A percentile compares a stretch with the other conserved stretches of the same genome.
Conservation (phyloP, 805 yeast genomes). For the Sugiyamaella smithiae region DNA sequence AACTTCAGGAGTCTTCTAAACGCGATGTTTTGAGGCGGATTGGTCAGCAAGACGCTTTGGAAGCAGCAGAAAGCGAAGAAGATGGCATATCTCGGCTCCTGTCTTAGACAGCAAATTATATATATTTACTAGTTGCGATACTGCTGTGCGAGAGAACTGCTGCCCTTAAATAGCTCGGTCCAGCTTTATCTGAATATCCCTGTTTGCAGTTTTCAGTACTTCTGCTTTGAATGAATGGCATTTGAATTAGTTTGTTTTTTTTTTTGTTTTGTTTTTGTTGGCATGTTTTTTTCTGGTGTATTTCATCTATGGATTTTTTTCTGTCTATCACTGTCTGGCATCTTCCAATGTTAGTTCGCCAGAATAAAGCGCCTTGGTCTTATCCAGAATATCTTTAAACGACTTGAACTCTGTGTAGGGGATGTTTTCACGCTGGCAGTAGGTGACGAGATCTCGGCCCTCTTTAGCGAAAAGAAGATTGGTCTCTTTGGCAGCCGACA, state of each 20-base stretch:
- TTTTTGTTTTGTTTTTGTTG: background rate
- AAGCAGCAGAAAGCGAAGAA: constrained; percentile 65
- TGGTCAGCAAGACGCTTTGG: constrained; percentile 82
- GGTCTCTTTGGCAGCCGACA: constrained; percentile 93
- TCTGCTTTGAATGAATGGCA: no score
- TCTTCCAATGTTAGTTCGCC: constrained; percentile 34
- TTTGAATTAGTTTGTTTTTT: background rate
- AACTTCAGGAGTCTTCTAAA: constrained; percentile 76
- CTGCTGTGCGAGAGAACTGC: no score
- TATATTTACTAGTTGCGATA: no score
- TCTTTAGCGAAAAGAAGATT: constrained; percentile 89
- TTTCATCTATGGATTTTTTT: no score
- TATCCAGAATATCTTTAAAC: constrained; percentile 69
- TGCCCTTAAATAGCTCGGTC: background rate
- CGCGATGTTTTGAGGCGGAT: constrained; percentile 75
- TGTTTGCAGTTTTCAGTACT: no score
- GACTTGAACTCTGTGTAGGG: constrained; percentile 81
- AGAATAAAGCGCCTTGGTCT: constrained; percentile 53
- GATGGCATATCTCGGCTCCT: constrained; percentile 31
- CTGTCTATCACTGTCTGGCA: constrained; percentile 1
- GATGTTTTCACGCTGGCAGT: constrained; percentile 74
- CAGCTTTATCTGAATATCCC: no score
- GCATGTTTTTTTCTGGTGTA: no score
- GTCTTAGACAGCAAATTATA: no score
- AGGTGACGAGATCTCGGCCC: constrained; percentile 85